These are phyloP conservation scores for Pisolithus thermaeus DNA, from an alignment of 1,284 basidiomycete genomes.

Conservation along the genomic window DNA sequence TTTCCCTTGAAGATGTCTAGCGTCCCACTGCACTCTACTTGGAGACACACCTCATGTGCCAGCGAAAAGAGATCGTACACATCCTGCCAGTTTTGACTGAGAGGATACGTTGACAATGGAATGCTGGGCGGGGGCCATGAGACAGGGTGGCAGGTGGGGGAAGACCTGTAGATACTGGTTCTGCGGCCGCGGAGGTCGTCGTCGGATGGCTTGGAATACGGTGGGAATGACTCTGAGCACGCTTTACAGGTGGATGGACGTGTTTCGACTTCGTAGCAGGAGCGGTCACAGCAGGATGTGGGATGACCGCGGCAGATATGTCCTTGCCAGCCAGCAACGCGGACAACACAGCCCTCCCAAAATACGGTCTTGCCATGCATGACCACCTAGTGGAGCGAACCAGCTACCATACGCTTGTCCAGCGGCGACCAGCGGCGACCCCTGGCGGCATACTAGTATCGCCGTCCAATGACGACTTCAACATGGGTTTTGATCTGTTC, in stretches of 20 bases:
- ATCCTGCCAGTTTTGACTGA: too few relatives aligned
- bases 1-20: too few relatives aligned
- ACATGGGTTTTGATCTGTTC: constrained; percentile 86
- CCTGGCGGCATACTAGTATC: constrained; percentile 51
- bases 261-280: constrained; percentile 24
- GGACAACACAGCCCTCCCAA: constrained; percentile 78
- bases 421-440: constrained; percentile 81
- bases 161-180: too few relatives aligned
- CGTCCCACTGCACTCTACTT: too few relatives aligned
- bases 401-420: constrained; percentile 59
- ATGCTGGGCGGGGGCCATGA: too few relatives aligned
- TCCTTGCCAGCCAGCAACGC: constrained; percentile 69
- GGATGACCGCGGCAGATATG: constrained; percentile 63
- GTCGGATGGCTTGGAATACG: constrained; percentile 10
- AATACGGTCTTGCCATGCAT: constrained; percentile 87
- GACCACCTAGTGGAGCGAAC: constrained; percentile 87
- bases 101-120: too few relatives aligned
- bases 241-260: constrained; percentile 21
- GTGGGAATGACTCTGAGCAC: constrained; percentile 15
- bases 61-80: too few relatives aligned
- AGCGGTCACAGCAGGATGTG: constrained; percentile 33
- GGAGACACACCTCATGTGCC: too few relatives aligned
- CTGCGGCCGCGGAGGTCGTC: too few relatives aligned
- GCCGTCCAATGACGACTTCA: constrained; percentile 87
- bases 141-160: too few relatives aligned